Base-by-base conservation (phyloP, 78 protist species). In the Dictyostelium citrinum region DNA sequence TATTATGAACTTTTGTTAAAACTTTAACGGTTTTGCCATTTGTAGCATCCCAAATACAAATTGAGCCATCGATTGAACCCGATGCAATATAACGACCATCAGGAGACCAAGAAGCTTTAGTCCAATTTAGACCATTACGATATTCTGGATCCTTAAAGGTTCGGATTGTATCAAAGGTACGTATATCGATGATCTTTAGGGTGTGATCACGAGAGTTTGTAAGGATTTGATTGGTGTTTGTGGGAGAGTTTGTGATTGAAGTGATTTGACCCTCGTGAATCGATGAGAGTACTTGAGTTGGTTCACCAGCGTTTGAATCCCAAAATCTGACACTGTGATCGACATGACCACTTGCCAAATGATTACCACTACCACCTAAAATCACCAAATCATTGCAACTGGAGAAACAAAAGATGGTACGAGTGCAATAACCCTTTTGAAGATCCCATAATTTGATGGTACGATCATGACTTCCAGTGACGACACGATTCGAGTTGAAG, bases 381-480 rank as follows among this genome's bases (percentile, higher is more conserved):
- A 95, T 29, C 11, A 60, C 74, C 41, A 95, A 27, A 61, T 95
- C 97, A 67, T 97, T 97, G 88, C 97, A 95, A 60, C 82, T 61
- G 20, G 95, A 84, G 77, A 67, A 91, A 35, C 96, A 81, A 45
- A 95, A 85, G 72, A 97, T 85, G 12, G 97, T 95, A 20, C 93
- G 75, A 27, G 49, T 76, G 70, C 96, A 95, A 90, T 96, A 96
- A 10, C 98, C 98, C 6, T 58, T 90, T 37, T 82, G 74, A 3
- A 97, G 78, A 55, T 97, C 98, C 97, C 97, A 97, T 2, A 97
- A n/a, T 67, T 96, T 96, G 17, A 97, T 85, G 5, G 98, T 96
- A 29, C 98, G 86, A 72, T 97, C 98, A 35, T 96, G 97, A 46
- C 95, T 83, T 9, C 97, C 98, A 1, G 97, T 82, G 8, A 91